Conservation (phyloP, 768 basidiomycete species). For the Zangia roseola region DNA sequence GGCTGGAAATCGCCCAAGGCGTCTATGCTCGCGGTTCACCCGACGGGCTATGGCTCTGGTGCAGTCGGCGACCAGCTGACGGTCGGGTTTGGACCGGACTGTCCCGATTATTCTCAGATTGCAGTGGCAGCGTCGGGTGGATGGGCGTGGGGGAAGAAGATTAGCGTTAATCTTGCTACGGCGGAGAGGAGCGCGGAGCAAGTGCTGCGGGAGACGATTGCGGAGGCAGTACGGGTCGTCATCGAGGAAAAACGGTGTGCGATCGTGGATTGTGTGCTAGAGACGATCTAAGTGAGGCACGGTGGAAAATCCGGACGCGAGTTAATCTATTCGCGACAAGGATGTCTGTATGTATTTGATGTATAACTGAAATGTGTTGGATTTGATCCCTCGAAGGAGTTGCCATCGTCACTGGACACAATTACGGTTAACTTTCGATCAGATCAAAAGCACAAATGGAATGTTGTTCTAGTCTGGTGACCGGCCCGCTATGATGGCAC, state of each 20-base stretch:
- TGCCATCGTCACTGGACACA: no score
- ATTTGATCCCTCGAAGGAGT: no score
- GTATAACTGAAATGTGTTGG: no score
- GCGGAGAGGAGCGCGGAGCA: conserved; percentile 23
- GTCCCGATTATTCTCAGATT: conserved; percentile 60
- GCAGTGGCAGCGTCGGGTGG: conserved; percentile 68
- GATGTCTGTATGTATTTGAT: no score
- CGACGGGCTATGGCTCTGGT: conserved; percentile 50
- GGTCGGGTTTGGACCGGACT: conserved; percentile 61
- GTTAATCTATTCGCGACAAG: no score
- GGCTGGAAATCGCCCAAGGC: conserved; percentile 66
- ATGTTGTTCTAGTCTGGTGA: no score
- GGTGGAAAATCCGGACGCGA: no score
- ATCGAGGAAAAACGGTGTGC: conserved; percentile 59
- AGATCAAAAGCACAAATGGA: no score
- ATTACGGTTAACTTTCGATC: no score
- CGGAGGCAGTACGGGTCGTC: conserved; percentile 56
- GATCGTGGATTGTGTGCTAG: conserved; percentile 60
- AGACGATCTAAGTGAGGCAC: conserved; percentile 31
- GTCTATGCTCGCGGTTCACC: conserved; percentile 67
- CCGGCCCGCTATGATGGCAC: no score
- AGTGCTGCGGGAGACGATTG: conserved; percentile 34
- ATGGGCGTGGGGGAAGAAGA: conserved; percentile 56
- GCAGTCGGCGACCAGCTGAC: conserved; percentile 48
- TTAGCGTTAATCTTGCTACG: conserved; percentile 28